Conservation (phyloP, 2,329 filamentous ascomycete species). For the Onygenales sp. region DNA sequence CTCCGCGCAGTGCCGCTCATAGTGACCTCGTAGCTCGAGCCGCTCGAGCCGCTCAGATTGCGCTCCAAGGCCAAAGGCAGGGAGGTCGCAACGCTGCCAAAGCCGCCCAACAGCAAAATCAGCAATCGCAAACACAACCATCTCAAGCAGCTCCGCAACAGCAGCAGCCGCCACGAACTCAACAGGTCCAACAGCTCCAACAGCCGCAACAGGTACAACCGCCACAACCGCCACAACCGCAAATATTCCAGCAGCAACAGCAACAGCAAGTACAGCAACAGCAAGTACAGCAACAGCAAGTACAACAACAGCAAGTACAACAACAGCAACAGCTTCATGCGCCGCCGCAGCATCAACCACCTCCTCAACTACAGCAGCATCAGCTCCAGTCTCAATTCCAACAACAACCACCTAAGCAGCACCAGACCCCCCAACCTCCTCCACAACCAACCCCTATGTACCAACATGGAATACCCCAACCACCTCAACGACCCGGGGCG, state of each 20-base stretch:
- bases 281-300: constrained; percentile 9
- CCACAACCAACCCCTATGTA: background rate
- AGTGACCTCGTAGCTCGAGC: constrained; percentile 39
- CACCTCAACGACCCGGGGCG: constrained; percentile 6
- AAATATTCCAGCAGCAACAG: constrained; percentile 11
- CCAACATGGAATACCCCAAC: background rate
- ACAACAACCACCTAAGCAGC: background rate
- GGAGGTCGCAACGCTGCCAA: constrained; percentile 6
- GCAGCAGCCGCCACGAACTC: constrained; percentile 19
- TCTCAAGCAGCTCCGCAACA: constrained; percentile 25
- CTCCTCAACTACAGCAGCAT: constrained; percentile 5
- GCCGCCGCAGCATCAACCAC: constrained; percentile 3
- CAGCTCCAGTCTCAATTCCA: constrained; percentile 21
- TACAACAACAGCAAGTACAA: constrained; percentile 15
- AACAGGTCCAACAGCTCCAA: constrained; percentile 24
- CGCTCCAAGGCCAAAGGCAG: constrained; percentile 33
- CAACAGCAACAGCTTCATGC: constrained; percentile 7
- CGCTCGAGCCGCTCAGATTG: constrained; percentile 39
- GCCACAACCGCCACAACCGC: constrained; percentile 14
- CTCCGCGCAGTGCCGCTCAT: constrained; percentile 29
- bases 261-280: background rate
- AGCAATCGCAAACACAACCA: constrained; percentile 6
- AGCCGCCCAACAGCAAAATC: background rate
- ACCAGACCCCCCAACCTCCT: constrained; percentile 1
- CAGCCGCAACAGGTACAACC: constrained; percentile 23